Base-by-base conservation (phyloP, 805 yeast species). In the Pichia insulana region DNA sequence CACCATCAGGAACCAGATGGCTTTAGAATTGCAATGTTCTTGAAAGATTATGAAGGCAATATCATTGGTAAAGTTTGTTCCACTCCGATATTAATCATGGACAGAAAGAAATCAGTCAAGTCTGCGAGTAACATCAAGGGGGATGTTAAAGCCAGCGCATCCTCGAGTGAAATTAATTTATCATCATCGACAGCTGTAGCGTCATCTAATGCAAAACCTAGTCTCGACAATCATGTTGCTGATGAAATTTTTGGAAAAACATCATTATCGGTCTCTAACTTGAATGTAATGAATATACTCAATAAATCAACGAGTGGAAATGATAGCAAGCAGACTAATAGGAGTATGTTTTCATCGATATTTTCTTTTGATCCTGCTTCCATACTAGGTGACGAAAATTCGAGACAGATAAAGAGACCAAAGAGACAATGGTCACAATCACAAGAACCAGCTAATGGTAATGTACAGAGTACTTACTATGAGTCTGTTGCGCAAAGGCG, bases 1-100 rank as follows among this genome's bases (percentile, higher is more conserved):
- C 98, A 92, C 62, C 98, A 92, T 62, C 78, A 79, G 50, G 96
- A 89, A 48, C 68, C 80, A n/a, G 73, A 73, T 33, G 98, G 98
- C 1, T 90, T 89, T 67, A 78, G 76, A 55, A 65, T 84, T 32
- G 63, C 85, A 36, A 76, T 85, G 48, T 75, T 83, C 3, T 56
- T 90, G 39, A 80, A 76, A 47, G 78, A 89, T 59, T 57, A 67
- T 43, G 56, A 67, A 8, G 83, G 80, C 18, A 67, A 70, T 19
- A 70, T 87, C 4, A 70, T 90, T 15, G 96, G 89, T 7, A 80
- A 80, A 52, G 76, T 77, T 17, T 59, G 81, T 7, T 76, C 95
- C 1, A 65, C 79, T 8, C 78, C 87, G 6, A 84, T 90, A 26
- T 81, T 86, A 81, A 88, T 90, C 39, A 90, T 95, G 78, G 97